phyloP scores from a whole-genome alignment of 495 filamentous ascomycete species.

The Penicillium angulare region DNA sequence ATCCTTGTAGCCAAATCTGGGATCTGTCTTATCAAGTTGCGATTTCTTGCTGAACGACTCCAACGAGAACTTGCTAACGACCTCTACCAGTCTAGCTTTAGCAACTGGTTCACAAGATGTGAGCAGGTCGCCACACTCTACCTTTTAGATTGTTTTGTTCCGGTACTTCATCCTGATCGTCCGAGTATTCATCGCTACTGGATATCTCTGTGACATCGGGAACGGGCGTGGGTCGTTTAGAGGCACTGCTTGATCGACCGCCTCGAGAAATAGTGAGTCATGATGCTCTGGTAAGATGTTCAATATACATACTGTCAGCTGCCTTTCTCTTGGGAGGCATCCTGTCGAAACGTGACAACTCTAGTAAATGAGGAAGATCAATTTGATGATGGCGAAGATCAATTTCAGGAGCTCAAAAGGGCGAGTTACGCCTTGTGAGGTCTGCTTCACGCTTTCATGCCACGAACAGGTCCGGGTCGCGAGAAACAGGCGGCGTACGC shows the following conservation, averaged over 20 bases:
- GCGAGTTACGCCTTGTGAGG: constrained; percentile 14
- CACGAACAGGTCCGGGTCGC: constrained; percentile 16
- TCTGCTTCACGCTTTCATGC: constrained; percentile 23
- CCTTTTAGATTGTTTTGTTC: constrained; percentile 46
- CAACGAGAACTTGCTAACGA: constrained; percentile 66
- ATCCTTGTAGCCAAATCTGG: constrained; percentile 67
- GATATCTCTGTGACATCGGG: constrained; percentile 62
- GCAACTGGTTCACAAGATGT: constrained; percentile 11
- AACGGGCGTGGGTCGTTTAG: constrained; percentile 66
- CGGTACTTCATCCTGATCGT: constrained; percentile 55
- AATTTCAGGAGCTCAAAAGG: background rate
- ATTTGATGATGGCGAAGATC: background rate
- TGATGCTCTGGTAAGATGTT: background rate
- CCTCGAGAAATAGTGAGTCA: constrained; percentile 43
- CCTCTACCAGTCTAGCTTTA: constrained; percentile 32
- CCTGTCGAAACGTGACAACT: too few relatives aligned
- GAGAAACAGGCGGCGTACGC: constrained; percentile 12
- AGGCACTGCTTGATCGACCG: constrained; percentile 55
- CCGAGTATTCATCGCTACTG: constrained; percentile 71
- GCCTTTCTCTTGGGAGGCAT: constrained; percentile 86
- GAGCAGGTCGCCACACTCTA: constrained; percentile 52
- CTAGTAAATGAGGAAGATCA: too few relatives aligned
- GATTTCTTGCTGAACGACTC: constrained; percentile 46
- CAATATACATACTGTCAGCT: constrained; percentile 41
- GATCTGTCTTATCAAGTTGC: constrained; percentile 40